phyloP scores from a whole-genome alignment of 371 early-diverging fungal species.

The Saksenaea oblongispora region DNA sequence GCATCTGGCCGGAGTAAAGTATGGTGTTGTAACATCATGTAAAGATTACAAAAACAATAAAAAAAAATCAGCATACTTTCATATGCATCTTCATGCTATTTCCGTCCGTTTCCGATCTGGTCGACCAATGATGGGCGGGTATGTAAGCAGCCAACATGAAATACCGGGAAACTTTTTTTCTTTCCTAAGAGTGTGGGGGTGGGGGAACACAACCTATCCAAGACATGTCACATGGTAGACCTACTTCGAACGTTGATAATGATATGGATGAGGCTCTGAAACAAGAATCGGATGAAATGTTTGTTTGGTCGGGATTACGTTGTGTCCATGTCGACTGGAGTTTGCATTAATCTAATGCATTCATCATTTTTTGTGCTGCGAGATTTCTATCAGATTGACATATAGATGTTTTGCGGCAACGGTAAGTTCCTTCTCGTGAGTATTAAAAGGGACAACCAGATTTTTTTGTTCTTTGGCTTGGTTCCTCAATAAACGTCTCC shows the following conservation, averaged over 20 bases:
- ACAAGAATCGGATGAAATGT: too few species aligned
- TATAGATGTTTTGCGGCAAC: too few species aligned
- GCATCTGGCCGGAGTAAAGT: constrained; percentile 45
- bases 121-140: not conserved
- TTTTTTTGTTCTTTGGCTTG: too few species aligned
- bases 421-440: too few species aligned
- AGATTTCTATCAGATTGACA: too few species aligned
- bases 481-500: too few species aligned
- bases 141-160: not conserved
- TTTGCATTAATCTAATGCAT: too few species aligned
- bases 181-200: not conserved
- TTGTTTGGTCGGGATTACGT: too few species aligned
- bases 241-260: not conserved
- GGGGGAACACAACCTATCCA: not conserved
- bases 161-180: not conserved
- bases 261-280: not conserved
- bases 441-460: too few species aligned
- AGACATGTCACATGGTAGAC: not conserved
- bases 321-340: too few species aligned
- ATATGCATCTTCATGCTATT: not conserved
- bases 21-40: constrained; percentile 35
- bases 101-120: constrained; percentile 2
- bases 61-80: constrained; percentile 4
- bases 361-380: too few species aligned
- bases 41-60: not conserved